A percentile compares a stretch with the other conserved stretches of the same genome.
Conservation (phyloP, 2,329 filamentous ascomycete species). For the Cordyceps farinosa region DNA sequence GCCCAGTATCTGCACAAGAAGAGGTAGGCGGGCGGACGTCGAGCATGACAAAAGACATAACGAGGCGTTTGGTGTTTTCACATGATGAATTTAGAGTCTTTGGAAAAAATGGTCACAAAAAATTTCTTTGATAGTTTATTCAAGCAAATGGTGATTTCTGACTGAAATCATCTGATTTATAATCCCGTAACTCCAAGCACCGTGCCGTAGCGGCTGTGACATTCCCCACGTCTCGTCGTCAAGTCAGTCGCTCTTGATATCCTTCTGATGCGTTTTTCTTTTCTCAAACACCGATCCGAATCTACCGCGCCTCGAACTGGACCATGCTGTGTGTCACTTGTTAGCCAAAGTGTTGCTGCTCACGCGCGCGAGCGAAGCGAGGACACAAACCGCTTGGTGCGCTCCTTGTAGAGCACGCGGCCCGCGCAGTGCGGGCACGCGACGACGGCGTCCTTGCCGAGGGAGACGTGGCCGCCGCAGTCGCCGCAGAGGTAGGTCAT, state of each 20-base stretch:
- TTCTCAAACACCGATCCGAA: not conserved
- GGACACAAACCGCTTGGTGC: slow-evolving; percentile 75
- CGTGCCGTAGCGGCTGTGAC: not conserved
- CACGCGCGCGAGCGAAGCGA: not conserved
- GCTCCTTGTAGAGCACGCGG: slow-evolving; percentile 93
- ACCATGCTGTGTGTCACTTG: slow-evolving; percentile 71
- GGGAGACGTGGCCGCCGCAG: slow-evolving; percentile 40
- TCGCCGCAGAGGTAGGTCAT: slow-evolving; percentile 43
- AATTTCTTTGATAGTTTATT: slow-evolving; percentile 1
- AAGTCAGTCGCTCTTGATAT: not conserved
- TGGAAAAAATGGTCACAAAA: not conserved
- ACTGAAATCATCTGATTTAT: not conserved
- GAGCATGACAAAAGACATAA: slow-evolving; percentile 3
- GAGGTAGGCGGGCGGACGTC: slow-evolving; percentile 21
- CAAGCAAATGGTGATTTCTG: not conserved
- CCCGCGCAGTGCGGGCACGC: slow-evolving; percentile 68
- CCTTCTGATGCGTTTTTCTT: not conserved
- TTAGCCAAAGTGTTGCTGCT: slow-evolving; percentile 20
- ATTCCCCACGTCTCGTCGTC: not conserved
- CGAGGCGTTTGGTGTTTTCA: slow-evolving; percentile 24
- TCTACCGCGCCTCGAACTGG: slow-evolving; percentile 88
- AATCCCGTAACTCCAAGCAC: slow-evolving; percentile 16
- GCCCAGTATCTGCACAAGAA: slow-evolving; percentile 56
- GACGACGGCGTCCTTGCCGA: slow-evolving; percentile 47
- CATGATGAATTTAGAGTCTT: not conserved